phyloP scores from a whole-genome alignment of 169 alveolate genomes.

The Cryptosporidium andersoni region DNA sequence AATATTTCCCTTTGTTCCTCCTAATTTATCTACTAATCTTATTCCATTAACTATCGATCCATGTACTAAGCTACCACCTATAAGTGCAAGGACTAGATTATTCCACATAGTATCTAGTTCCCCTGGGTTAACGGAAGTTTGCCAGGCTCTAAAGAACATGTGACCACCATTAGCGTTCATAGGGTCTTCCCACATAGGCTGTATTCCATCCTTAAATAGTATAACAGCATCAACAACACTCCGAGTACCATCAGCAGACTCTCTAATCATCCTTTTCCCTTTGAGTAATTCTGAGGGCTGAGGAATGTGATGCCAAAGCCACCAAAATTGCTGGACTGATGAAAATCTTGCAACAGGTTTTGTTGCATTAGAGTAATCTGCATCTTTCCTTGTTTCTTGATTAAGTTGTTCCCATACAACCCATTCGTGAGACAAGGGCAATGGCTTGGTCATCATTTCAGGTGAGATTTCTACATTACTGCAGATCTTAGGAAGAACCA shows the following conservation, averaged over 20 bases:
- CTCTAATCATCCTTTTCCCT: constrained; percentile 66
- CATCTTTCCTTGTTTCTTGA: constrained; percentile 75
- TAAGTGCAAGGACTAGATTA: constrained; percentile 81
- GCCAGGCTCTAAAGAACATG: constrained; percentile 82
- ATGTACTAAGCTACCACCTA: constrained; percentile 80
- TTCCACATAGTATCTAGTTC: constrained; percentile 84
- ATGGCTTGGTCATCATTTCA: constrained; percentile 57
- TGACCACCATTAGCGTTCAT: constrained; percentile 85
- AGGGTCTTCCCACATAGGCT: constrained; percentile 88
- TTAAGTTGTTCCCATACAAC: constrained; percentile 85
- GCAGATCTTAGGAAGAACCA: constrained; percentile 21
- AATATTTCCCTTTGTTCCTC: constrained; percentile 71
- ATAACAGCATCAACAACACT: constrained; percentile 64
- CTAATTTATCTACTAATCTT: constrained; percentile 79
- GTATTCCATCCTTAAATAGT: constrained; percentile 79
- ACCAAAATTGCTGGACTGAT: constrained; percentile 83
- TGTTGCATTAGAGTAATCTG: constrained; percentile 83
- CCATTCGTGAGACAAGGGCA: constrained; percentile 83
- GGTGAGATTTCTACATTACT: constrained; percentile 23
- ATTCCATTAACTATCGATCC: constrained; percentile 81
- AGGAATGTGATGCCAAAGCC: constrained; percentile 81
- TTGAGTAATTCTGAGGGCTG: constrained; percentile 82
- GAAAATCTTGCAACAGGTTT: constrained; percentile 84
- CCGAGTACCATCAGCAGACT: constrained; percentile 52
- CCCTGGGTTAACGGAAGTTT: constrained; percentile 77